These are phyloP conservation scores for Azolla pinnata DNA, from an alignment of 75 land plant genomes.

Conservation along the genomic window DNA sequence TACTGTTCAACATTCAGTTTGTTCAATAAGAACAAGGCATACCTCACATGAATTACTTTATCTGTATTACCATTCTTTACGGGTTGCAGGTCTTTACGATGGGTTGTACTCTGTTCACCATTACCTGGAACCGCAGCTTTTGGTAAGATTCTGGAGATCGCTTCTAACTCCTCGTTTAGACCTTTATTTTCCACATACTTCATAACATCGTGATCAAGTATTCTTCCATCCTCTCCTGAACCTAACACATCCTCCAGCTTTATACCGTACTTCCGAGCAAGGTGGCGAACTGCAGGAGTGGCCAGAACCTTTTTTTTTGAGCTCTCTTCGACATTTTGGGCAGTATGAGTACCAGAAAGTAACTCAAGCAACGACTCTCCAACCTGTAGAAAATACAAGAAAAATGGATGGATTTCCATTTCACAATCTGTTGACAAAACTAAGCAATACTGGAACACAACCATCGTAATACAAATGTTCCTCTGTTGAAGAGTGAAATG, in stretches of 20 bases:
- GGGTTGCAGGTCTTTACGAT: too few species aligned
- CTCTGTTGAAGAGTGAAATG: not conserved
- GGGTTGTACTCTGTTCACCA: too few species aligned
- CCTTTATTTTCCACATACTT: constrained; percentile 35
- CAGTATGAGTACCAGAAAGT: constrained; percentile 35
- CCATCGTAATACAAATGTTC: too few species aligned
- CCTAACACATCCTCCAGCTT: constrained; percentile 51
- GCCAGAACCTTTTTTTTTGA: constrained; percentile 30
- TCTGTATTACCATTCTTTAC: too few species aligned
- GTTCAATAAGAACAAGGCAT: not conserved
- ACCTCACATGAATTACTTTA: constrained; percentile 49
- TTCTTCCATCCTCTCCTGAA: constrained; percentile 85
- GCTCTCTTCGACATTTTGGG: not conserved
- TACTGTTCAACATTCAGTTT: too few species aligned
- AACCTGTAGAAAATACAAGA: too few species aligned
- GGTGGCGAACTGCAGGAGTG: constrained; percentile 78
- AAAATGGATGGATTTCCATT: too few species aligned
- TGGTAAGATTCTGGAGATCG: constrained; percentile 6
- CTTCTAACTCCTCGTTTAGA: constrained; percentile 20
- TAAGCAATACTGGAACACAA: too few species aligned
- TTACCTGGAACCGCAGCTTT: constrained; percentile 1
- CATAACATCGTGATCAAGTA: constrained; percentile 70
- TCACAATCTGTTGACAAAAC: too few species aligned
- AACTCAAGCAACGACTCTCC: constrained; percentile 88
- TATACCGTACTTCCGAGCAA: constrained; percentile 78